Evolutionary conservation across 768 basidiomycete species (phyloP), one percentile per base, ranked within the genome.

Genomic region (Russula sp.): DNA sequence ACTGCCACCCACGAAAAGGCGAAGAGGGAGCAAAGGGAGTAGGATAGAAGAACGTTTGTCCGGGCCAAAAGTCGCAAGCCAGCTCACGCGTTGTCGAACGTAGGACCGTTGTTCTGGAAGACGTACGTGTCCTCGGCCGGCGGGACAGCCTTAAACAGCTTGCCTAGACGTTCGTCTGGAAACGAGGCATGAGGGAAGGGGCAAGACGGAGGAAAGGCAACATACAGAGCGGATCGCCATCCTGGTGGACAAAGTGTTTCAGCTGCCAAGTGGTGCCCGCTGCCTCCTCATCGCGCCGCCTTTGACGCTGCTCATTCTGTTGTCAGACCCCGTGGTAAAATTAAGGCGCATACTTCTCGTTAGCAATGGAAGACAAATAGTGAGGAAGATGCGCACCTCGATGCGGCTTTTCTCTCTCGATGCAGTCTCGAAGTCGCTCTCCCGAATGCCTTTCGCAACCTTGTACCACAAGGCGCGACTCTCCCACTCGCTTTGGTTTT

Each of bases 231-330:
- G 86, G 79, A 70, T 97, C 92, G 43, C 75, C 79, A 10, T 84
- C 85, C 34, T 87, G 75, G 66, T 83, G 81, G 38, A 74, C 75
- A 69, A 98, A 98, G 69, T 93, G 88, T 72, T 84, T 87, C 63
- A 91, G 73, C 60, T 79, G 69, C 92, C 93, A 96, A 0, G 79
- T 76, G 10, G 79, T 83, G 1, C 83, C 86, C n/a, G 79, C 84
- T 0, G 87, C 84, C 8, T 69, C 67, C 72, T 98, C 96, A 64
- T 94, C 90, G 69, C 84, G 87, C 64, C 96, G 79, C 73, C 83
- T 80, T 74, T 96, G 92, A 59, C 96, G 81, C 75, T 97, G 93
- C 38, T 94, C 90, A 66, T 96, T 97, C 93, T 96, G 66, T 36
- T 68, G 32, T 50, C 36, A 13, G 2, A 7, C 32, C 32, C 29